Evolutionary conservation across 345 rosid genomes (phyloP), one percentile per base, ranked within the genome.

Genomic region (Kandelia obovata): DNA sequence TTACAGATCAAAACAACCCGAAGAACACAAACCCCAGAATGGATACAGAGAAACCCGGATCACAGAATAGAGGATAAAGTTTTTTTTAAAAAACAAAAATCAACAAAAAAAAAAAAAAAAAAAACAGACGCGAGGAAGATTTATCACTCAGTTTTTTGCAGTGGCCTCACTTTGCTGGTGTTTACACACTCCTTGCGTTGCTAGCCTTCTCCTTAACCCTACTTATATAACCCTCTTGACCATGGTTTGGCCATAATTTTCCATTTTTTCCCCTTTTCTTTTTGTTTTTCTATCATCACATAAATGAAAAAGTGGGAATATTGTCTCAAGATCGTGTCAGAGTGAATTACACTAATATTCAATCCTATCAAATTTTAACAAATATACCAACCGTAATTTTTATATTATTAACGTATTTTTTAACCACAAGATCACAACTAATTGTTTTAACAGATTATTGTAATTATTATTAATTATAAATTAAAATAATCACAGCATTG

Each of bases 211-310:
- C 65, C 77, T 61, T 43, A 66, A 59, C 77, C 62, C 66, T 46
- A 21, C 43, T 80, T 88, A 86, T 86, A 88, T 82, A 88, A 32
- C 63, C 62, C 47, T 30, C 59, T 1, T 34, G 32, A 56, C 53
- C 64, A 57, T 52, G 53, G 58, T 25, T 64, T 62, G 31, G 17
- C 30, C 20, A 30, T 17, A 34, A 53, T 47, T 56, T 17, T 35
- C 15, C 11, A 15, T 1, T 5, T 61, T 46, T 43, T 15, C 3
- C 19, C 31, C 7, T 8, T 28, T 3, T 4, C 31, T 28, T 27
- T 30, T 31, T n/a, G 5, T 46, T 15, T 15, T 5, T 4, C 6
- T 28, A 28, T 31, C 6, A 49, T 27, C 31, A 19, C 0, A n/a
- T 31, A 26, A 6, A 11, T 34, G 7, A 1, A 34, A 34, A 34